A percentile compares a stretch with the other conserved stretches of the same genome.
These are phyloP conservation scores for Lasiodiplodia theobromae DNA, from an alignment of 2,329 filamentous ascomycete species.

Conservation along the genomic window DNA sequence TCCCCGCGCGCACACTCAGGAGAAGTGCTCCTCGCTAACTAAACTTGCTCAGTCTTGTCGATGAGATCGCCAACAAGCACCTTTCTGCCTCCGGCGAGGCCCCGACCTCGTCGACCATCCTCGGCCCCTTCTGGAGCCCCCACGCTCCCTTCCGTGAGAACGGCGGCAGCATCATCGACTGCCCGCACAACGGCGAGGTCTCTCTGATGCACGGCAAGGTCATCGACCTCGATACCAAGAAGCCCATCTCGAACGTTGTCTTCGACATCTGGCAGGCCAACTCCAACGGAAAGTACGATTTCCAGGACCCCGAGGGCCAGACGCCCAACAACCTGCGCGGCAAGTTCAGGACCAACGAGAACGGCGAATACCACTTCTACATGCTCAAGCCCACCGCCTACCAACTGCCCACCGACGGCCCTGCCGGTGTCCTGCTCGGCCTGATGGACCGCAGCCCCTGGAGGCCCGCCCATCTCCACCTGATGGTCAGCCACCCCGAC, in stretches of 20 bases:
- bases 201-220: slow-evolving; percentile 75
- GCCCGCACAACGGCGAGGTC: slow-evolving; percentile 65
- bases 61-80: slow-evolving; percentile 71
- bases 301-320: slow-evolving; percentile 76
- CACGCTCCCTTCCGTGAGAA: slow-evolving; percentile 74
- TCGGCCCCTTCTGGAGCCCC: slow-evolving; percentile 80
- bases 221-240: slow-evolving; percentile 68
- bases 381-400: slow-evolving; percentile 78
- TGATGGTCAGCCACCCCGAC: slow-evolving; percentile 62
- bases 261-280: slow-evolving; percentile 82
- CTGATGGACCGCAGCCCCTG: slow-evolving; percentile 65
- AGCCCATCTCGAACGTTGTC: slow-evolving; percentile 71
- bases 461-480: slow-evolving; percentile 68
- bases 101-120: slow-evolving; percentile 77
- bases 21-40: not conserved
- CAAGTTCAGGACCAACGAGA: slow-evolving; percentile 74
- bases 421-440: slow-evolving; percentile 60
- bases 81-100: slow-evolving; percentile 66
- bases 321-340: slow-evolving; percentile 76
- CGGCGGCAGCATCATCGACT: slow-evolving; percentile 71
- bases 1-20: slow-evolving; percentile 31
- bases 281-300: slow-evolving; percentile 77
- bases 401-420: slow-evolving; percentile 71
- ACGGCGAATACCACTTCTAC: slow-evolving; percentile 77
- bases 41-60: slow-evolving; percentile 60